Evolutionary conservation across 352 stramenopile genomes (phyloP), one percentile per base, ranked within the genome.

Genomic region (Phytophthora palmivora): DNA sequence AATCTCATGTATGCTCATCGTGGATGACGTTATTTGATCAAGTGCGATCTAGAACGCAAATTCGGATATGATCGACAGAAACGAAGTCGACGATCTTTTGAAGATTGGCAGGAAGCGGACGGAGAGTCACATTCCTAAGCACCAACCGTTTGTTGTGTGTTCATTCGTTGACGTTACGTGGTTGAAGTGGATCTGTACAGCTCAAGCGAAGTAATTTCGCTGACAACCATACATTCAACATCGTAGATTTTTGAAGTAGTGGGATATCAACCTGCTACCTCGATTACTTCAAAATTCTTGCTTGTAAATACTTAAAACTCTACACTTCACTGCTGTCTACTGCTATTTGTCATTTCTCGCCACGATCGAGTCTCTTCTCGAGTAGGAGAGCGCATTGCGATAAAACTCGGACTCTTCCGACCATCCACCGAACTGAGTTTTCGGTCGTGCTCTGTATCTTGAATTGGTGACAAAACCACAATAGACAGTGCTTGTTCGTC

Each of bases 381-480:
- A 43, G 36, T 38, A 21, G 65, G 41, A 41, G 62, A 63, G 0
- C 43, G 56, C n/a, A 71, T 32, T 12, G 63, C 48, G 16, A 71
- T 21, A 28, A 61, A 71, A 18, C 32, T 67, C 6, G 48, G 30
- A 33, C 47, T 67, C 18, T 57, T 54, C 6, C 36, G 28, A 14
- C 28, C 24, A 48, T 52, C 42, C 21, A 57, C 21, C n/a, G 26
- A 51, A 22, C 53, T 53, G 15, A 51, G 34, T 4, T 55, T 52
- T 14, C 47, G 46, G 6, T 52, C 36, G n/a, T 58, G n/a, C 6
- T 59, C 48, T n/a, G 44, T 37, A 32, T 71, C 42, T 58, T 71
- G 63, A 60, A 63, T 36, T 14, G 56, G 48, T 14, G 57, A 66
- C 3, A 67, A 5, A 21, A 66, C 42, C 28, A 67, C 56, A 34